phyloP scores from a whole-genome alignment of 257 asterid species.

The Przewalskia tangutica region DNA sequence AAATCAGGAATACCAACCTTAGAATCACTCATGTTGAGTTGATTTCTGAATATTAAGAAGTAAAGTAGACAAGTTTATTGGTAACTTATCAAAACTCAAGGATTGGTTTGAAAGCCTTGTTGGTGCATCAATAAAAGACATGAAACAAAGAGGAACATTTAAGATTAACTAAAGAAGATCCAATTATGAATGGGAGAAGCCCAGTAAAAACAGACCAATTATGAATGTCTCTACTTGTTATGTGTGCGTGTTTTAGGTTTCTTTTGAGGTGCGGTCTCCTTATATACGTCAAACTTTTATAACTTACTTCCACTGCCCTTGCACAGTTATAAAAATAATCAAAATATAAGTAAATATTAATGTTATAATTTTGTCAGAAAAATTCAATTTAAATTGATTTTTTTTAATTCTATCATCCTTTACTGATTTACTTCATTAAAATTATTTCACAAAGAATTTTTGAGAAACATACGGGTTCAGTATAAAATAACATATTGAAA shows the following conservation, averaged over 20 bases:
- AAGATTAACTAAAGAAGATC: slow-evolving; percentile 12
- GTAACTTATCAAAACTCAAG: slow-evolving; percentile 19
- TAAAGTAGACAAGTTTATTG: slow-evolving; percentile 22
- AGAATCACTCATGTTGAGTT: slow-evolving; percentile 41
- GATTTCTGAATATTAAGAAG: slow-evolving; percentile 18
- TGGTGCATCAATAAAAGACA: slow-evolving; percentile 44
- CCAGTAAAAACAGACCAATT: background rate
- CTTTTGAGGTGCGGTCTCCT: background rate
- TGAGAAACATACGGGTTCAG: no score
- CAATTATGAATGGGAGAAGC: slow-evolving; percentile 33
- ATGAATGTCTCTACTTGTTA: background rate
- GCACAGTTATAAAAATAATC: no score
- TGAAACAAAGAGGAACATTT: slow-evolving; percentile 28
- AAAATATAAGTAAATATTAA: no score
- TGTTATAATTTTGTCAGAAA: no score
- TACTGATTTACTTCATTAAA: no score
- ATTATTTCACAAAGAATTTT: no score
- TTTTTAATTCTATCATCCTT: no score
- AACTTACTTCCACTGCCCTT: no score
- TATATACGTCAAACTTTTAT: background rate
- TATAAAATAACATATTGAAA: no score
- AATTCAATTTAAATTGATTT: no score
- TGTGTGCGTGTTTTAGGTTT: background rate
- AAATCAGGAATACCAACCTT: slow-evolving; percentile 31
- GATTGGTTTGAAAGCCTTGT: slow-evolving; percentile 21